Conservation (phyloP, 1,284 basidiomycete genomes). For the Butyriboletus regius region DNA sequence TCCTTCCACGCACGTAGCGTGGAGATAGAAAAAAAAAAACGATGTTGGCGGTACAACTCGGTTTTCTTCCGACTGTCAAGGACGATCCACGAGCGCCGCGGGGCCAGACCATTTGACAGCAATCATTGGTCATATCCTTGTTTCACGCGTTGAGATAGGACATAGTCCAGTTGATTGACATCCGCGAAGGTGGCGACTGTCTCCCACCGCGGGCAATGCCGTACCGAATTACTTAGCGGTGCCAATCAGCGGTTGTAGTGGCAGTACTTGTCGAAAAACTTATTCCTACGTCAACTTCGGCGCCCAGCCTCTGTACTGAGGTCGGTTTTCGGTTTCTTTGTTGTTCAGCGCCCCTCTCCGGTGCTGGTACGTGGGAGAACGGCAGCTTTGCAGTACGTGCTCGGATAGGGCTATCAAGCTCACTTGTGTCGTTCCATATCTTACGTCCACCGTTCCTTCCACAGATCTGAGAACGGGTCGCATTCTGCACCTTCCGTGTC, state of each 20-base stretch:
- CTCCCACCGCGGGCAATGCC: background rate
- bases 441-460: conserved; percentile 1
- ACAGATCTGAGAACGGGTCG: background rate
- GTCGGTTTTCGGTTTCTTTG: conserved; percentile 1
- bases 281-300: background rate
- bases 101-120: background rate
- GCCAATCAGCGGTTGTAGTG: background rate
- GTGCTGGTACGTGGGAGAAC: background rate
- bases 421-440: background rate
- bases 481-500: background rate
- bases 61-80: conserved; percentile 2
- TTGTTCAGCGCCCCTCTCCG: background rate
- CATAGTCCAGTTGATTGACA: background rate
- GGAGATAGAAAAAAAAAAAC: background rate
- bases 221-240: background rate
- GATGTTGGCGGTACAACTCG: background rate
- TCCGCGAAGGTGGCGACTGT: background rate
- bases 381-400: background rate
- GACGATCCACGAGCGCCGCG: background rate
- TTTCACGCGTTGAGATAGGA: background rate
- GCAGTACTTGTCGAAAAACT: background rate
- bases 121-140: background rate
- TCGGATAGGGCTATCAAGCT: background rate
- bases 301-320: background rate
- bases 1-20: background rate